Percentiles rank a stretch among this genome's conserved stretches.
phyloP scores from a whole-genome alignment of 257 asterid species.

The Solanum chilense region DNA sequence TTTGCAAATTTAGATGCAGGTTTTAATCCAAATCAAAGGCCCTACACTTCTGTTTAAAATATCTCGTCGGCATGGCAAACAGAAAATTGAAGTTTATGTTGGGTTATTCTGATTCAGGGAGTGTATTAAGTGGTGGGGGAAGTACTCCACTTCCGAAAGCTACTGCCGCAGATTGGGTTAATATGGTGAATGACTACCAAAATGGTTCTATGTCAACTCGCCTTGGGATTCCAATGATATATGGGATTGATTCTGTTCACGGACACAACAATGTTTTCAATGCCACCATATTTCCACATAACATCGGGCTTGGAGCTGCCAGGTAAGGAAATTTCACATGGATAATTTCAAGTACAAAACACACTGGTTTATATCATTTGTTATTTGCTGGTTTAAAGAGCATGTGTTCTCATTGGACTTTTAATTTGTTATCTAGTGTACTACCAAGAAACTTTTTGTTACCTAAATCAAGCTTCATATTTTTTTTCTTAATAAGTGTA shows the following conservation, averaged over 20 bases:
- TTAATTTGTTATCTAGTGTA: background rate
- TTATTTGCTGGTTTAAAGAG: background rate
- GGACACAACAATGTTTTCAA: constrained; percentile 74
- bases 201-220: constrained; percentile 69
- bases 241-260: constrained; percentile 84
- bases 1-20: background rate
- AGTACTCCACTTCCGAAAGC: constrained; percentile 71
- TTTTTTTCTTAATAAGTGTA: background rate
- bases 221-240: constrained; percentile 81
- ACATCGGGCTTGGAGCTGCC: constrained; percentile 85
- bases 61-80: background rate
- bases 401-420: background rate
- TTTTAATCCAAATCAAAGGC: background rate
- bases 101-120: constrained; percentile 35
- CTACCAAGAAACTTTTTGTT: background rate
- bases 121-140: constrained; percentile 85
- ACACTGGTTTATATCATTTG: background rate
- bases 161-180: constrained; percentile 64
- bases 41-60: background rate
- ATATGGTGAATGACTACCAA: constrained; percentile 71
- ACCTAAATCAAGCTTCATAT: background rate
- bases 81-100: background rate
- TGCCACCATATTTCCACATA: constrained; percentile 90
- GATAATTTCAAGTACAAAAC: background rate
- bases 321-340: constrained; percentile 29